Conservation (phyloP, 371 early-diverging fungal genomes). For the Mortierella sp. region DNA sequence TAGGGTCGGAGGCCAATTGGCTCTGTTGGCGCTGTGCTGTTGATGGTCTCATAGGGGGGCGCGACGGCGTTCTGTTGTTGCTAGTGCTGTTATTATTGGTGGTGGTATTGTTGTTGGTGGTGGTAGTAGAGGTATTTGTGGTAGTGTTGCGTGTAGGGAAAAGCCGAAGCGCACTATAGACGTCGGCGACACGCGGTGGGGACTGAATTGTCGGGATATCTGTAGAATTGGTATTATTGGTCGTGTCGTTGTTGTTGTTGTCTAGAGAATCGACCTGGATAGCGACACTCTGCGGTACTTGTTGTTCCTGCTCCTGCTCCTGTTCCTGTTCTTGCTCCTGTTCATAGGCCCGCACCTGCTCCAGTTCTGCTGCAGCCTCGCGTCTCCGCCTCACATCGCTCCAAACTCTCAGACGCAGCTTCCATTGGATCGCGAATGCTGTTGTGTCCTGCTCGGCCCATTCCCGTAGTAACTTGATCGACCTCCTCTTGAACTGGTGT, state of each 20-base stretch:
- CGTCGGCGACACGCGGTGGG: not conserved
- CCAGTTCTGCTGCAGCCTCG: not conserved
- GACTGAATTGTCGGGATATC: not conserved
- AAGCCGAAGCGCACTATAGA: not conserved
- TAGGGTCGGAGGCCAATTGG: not conserved
- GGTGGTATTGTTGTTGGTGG: not conserved
- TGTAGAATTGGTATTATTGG: not conserved
- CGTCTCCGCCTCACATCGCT: constrained; percentile 18
- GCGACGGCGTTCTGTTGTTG: constrained; percentile 8
- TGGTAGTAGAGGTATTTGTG: not conserved
- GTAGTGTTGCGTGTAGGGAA: not conserved
- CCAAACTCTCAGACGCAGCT: constrained; percentile 35
- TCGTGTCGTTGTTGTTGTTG: not conserved
- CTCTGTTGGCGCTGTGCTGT: not conserved
- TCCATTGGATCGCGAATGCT: constrained; percentile 51
- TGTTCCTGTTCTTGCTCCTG: not conserved
- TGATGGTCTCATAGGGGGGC: not conserved
- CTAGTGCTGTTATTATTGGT: not conserved
- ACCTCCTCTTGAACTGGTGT: constrained; percentile 35
- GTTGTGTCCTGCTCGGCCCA: constrained; percentile 40
- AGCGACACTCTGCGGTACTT: not conserved
- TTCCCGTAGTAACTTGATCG: constrained; percentile 42
- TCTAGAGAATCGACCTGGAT: not conserved
- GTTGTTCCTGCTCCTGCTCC: not conserved
- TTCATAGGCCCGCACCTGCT: not conserved